Evolutionary conservation across 2,329 filamentous ascomycete genomes (phyloP), one percentile per base, ranked within the genome.

Genomic region (Aspergillus latus): DNA sequence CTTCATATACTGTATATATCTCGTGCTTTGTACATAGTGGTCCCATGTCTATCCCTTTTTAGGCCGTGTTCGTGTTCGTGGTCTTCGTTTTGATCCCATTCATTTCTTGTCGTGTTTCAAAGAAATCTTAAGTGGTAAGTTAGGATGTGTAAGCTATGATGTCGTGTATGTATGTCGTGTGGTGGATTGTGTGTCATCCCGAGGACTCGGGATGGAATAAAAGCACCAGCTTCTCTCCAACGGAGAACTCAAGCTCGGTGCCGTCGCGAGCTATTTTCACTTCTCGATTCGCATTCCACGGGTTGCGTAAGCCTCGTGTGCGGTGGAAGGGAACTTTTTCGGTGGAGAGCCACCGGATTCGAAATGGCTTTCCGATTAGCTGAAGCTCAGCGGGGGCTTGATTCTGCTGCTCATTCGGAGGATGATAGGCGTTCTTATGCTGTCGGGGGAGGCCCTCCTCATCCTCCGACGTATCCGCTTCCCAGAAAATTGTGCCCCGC

Each of bases 401-500:
- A 9, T 73, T 67, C 13, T 66, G 63, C 21, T 71, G 65, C 32
- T 80, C 79, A n/a, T 75, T 74, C 1, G 72, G 66, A 30, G 74
- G 73, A 4, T 79, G 79, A n/a, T 82, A 81, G 16, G 76, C 76
- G 7, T 75, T 79, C 44, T 77, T 77, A 26, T 73, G 70, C 16
- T 62, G 64, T 11, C 73, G 70, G 8, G 61, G 63, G 5, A 67
- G 69, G 5, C 68, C 68, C 9, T 66, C 69, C 11, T 66, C 68
- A 15, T 77, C 76, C 9, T 70, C 67, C 1, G 84, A 83, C 32
- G 80, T 74, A 49, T 93, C 88, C 5, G 88, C 87, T 72, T 97
- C 93, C 93, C 93, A 97, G 67, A 97, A 97, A 40, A 97, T 96
- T 0, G 92, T 97, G 0, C 93, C 93, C n/a, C 93, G 84, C 0